Percentiles rank a stretch among this genome's conserved stretches.
These are phyloP conservation scores for Neurospora africana DNA, from an alignment of 495 filamentous ascomycete species.

Conservation along the genomic window DNA sequence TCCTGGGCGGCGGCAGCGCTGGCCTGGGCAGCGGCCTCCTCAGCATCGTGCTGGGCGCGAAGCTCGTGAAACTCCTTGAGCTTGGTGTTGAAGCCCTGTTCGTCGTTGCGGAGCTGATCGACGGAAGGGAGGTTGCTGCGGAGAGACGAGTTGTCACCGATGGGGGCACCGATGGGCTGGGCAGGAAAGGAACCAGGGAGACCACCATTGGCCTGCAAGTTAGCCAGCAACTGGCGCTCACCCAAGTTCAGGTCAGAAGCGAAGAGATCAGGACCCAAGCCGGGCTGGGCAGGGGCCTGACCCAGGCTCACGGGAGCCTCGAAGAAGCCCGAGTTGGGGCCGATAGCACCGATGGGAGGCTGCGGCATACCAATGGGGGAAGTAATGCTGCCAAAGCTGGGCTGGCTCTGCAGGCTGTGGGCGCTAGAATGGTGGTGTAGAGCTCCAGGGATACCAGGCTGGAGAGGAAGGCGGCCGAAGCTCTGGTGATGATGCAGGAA, in stretches of 20 bases:
- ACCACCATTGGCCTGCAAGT: conserved; percentile 23
- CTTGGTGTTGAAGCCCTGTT: conserved; percentile 40
- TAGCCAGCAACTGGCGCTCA: conserved; percentile 32
- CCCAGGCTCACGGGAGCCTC: conserved; percentile 38
- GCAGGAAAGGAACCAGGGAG: conserved; percentile 23
- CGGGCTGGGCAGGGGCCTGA: conserved; percentile 10
- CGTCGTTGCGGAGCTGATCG: conserved; percentile 38
- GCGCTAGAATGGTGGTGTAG: conserved; percentile 90
- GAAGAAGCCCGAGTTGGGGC: conserved; percentile 51
- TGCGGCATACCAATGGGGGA: conserved; percentile 76
- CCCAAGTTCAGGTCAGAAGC: conserved; percentile 32
- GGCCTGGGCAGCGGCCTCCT: conserved; percentile 18
- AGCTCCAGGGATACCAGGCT: conserved; percentile 55
- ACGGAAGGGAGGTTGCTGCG: conserved; percentile 31
- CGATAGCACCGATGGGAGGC: conserved; percentile 50
- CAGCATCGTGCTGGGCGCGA: conserved; percentile 45
- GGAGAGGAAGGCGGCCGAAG: conserved; percentile 48
- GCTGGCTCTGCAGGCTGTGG: conserved; percentile 91
- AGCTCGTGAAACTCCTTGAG: conserved; percentile 47
- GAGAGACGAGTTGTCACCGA: conserved; percentile 18
- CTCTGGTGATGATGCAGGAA: conserved; percentile 49
- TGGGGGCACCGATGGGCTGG: conserved; percentile 22
- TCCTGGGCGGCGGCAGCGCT: conserved; percentile 2
- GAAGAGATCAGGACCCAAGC: conserved; percentile 34
- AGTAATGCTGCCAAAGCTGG: conserved; percentile 84